Evolutionary conservation across 2,329 filamentous ascomycete species (phyloP), one percentile per base, ranked within the genome.

Genomic region (Pestalotiopsis sp.): DNA sequence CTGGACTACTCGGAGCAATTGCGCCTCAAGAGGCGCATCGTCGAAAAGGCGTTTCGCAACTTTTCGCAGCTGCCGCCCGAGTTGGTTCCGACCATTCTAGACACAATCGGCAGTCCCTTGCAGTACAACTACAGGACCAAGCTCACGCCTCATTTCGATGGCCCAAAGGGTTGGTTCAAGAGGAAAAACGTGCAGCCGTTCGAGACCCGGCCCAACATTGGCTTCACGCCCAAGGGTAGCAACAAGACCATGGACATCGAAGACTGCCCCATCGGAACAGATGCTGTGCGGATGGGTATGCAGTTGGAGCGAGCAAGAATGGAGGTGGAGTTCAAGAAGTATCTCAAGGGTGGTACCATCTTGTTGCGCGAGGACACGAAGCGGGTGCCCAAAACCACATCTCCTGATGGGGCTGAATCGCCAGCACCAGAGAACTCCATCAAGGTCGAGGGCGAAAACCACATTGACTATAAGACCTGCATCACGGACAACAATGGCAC

Each of bases 91-190:
- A 77, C 87, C 2, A 87, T 98, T 68, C 88, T 86, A 64, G 92
- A 97, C 72, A 99, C 96, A 9, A 94, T 98, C 75, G 93, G 92
- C 62, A 97, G 93, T 57, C 96, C 96, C 2, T 81, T 97, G 70
- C 91, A 97, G 81, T 98, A 97, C 80, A 93, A 92, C 68, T 99
- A 99, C 84, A 90, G 96, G 66, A 99, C 96, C 23, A 99, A 99
- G 82, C 87, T 99, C 73, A 99, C 96, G 20, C 96, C 96, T 36
- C 96, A 99, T 81, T 99, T 98, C 78, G 92, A 97, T 77, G 92
- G 90, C 0, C 93, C 94, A 1, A 89, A 89, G 4, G 86, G 83
- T 52, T 82, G 87, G 69, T 83, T 84, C 69, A 86, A 85, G 76
- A 84, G 86, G 68, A 82, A 81, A 66, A 75, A 77, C 20, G 61